Evolutionary conservation across 2,329 filamentous ascomycete species (phyloP), one percentile per base, ranked within the genome.

Genomic region (Talaromyces funiculosus): DNA sequence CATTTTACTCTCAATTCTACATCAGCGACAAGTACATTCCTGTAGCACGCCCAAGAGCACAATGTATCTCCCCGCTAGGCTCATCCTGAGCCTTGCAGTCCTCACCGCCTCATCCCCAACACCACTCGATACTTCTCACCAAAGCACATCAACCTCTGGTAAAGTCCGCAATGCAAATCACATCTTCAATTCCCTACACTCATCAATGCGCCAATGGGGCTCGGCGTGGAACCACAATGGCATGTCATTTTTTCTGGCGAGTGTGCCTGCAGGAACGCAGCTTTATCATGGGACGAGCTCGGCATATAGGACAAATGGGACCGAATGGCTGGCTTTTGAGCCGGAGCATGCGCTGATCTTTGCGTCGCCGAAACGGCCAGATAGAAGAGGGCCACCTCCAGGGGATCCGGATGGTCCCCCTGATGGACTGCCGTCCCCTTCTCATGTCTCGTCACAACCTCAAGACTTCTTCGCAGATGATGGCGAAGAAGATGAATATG

Each of bases 261-360:
- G 80, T 0, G 80, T 92, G 0, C 87, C 88, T 0, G 76, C 78
- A 18, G 87, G 85, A 3, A 87, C 85, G 0, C 75, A 86, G 37
- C 72, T 91, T 9, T 90, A 90, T 67, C 89, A 92, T 68, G 89
- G 89, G 12, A 81, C 80, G 0, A 65, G 65, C 8, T 70, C 67
- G 0, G 65, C 75, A 0, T 71, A 80, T 1, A 75, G 79, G 0
- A 80, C 89, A 0, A 71, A 73, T 2, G 81, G 79, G 0, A 81
- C 80, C 3, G 86, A 91, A 67, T 91, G 89, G 88, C 77, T 92
- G 1, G 89, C 89, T 0, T 92, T 91, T 67, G 89, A 92, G 70
- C 81, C 87, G 3, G 88, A 92, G 66, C 89, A 92, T 72, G 86
- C 88, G 0, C 78, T 88, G 64, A 69, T 78, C 2, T 91, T 92